These are phyloP conservation scores for Bryopsis sp. DNA, from an alignment of 139 green algal genomes.

Conservation along the genomic window DNA sequence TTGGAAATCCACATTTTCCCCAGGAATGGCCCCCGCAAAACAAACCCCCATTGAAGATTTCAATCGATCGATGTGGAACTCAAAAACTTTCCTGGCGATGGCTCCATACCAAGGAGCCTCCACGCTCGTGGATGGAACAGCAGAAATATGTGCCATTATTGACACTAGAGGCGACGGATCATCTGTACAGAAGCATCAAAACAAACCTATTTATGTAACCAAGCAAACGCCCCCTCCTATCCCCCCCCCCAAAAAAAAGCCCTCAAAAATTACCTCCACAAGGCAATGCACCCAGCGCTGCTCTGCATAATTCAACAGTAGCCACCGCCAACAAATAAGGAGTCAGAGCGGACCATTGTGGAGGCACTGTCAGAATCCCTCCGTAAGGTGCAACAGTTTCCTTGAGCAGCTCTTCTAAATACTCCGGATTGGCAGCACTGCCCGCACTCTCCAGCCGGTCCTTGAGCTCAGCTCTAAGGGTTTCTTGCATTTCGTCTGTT, in stretches of 20 bases:
- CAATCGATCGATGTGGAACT: background rate
- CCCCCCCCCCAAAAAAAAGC: too few species aligned
- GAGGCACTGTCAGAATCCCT: background rate
- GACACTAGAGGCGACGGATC: background rate
- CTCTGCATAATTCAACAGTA: constrained; percentile 6
- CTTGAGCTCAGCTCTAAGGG: constrained; percentile 2
- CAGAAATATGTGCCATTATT: constrained; percentile 9
- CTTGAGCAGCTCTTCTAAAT: background rate
- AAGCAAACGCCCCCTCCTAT: too few species aligned
- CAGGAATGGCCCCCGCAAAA: too few species aligned
- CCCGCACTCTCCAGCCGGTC: constrained; percentile 1
- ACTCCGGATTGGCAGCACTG: background rate
- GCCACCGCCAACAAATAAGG: constrained; percentile 11
- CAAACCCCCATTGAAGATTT: too few species aligned
- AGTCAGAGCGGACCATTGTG: background rate
- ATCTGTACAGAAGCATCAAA: too few species aligned
- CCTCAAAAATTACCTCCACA: background rate
- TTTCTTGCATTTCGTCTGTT: background rate
- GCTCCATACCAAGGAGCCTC: constrained; percentile 3
- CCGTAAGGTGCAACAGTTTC: constrained; percentile 8
- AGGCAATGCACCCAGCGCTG: background rate
- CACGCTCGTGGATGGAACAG: background rate
- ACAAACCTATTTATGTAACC: too few species aligned
- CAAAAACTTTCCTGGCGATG: background rate
- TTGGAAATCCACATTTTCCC: too few species aligned